Percentiles rank a stretch among this genome's conserved stretches.
Evolutionary conservation across 2,329 filamentous ascomycete genomes (phyloP).

Genomic region (Emergomyces pasteurianus): DNA sequence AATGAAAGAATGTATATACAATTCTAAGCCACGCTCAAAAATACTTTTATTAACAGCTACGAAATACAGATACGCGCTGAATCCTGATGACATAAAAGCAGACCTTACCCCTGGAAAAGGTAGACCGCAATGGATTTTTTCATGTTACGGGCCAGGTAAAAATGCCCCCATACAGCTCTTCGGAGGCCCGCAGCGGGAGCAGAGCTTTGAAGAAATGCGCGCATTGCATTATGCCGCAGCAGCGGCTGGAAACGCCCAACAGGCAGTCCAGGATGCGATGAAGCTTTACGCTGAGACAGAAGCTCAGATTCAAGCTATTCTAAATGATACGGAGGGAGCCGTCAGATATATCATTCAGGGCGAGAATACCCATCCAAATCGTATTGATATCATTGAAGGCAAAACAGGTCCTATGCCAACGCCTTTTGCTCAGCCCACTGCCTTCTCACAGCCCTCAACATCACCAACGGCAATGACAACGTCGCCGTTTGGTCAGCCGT

Average conservation of each 20-base stretch:
- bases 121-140: slow-evolving; percentile 73
- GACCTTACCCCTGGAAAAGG: slow-evolving; percentile 54
- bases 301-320: slow-evolving; percentile 59
- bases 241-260: slow-evolving; percentile 47
- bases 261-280: slow-evolving; percentile 40
- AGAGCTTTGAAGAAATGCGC: slow-evolving; percentile 79
- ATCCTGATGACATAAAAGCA: slow-evolving; percentile 46
- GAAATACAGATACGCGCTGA: slow-evolving; percentile 40
- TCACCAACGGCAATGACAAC: slow-evolving; percentile 6
- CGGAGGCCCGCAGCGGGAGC: slow-evolving; percentile 64
- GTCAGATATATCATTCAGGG: slow-evolving; percentile 55
- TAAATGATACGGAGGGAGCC: slow-evolving; percentile 60
- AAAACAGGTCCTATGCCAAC: slow-evolving; percentile 15
- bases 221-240: slow-evolving; percentile 56
- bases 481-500: slow-evolving; percentile 25
- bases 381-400: slow-evolving; percentile 43
- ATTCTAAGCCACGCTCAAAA: slow-evolving; percentile 4
- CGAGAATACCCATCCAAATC: slow-evolving; percentile 62
- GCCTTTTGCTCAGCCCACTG: slow-evolving; percentile 23
- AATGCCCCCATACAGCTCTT: slow-evolving; percentile 74
- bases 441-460: slow-evolving; percentile 10
- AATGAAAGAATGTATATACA: too few relatives aligned
- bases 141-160: slow-evolving; percentile 67
- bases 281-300: slow-evolving; percentile 52
- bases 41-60: slow-evolving; percentile 11